Evolutionary conservation across 192 early-diverging fungal genomes (phyloP).

Genomic region (Gonapodya sp.): DNA sequence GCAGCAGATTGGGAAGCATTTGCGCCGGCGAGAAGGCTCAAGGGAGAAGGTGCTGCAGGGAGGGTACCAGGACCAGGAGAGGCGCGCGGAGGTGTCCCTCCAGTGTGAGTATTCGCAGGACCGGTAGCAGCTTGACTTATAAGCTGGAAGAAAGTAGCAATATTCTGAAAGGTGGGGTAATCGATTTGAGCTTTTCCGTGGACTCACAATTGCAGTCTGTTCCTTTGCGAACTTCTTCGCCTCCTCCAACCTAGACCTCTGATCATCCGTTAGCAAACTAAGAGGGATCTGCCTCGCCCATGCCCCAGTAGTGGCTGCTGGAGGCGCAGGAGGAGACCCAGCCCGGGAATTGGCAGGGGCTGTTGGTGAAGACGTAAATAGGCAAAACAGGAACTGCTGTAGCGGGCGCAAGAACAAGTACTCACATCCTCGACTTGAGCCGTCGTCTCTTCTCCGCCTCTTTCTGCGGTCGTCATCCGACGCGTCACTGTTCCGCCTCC

Average conservation of each 20-base stretch:
- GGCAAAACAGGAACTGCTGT: neutral
- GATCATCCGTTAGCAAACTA: neutral
- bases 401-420: neutral
- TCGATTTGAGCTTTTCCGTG: no score
- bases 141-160: neutral
- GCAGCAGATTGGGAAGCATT: neutral
- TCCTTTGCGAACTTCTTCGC: conserved; percentile 8
- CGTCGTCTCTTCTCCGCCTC: neutral
- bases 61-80: neutral
- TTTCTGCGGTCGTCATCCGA: conserved; percentile 2
- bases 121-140: neutral
- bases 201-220: neutral
- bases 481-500: neutral
- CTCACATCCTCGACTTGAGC: neutral
- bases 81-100: neutral
- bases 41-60: neutral
- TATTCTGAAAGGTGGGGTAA: neutral
- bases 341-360: neutral
- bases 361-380: neutral
- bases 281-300: neutral
- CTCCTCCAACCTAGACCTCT: neutral
- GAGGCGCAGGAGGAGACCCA: no score
- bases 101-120: neutral
- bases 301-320: neutral
- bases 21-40: neutral